Base-by-base conservation (phyloP, 116 monocot genomes). In the Posidonia oceanica region DNA sequence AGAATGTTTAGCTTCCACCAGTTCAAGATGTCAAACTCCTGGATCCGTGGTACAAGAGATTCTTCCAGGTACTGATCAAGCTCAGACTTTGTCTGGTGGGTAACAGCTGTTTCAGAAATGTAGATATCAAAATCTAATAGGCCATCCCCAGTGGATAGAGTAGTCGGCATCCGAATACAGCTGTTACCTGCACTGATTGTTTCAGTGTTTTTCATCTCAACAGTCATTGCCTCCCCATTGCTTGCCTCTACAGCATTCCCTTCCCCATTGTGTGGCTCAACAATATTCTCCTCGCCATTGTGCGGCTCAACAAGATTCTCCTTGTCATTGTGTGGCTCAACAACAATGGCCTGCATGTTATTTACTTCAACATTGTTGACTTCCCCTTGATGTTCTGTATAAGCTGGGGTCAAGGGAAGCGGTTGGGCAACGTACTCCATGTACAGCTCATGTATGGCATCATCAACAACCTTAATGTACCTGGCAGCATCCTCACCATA, bases 1-100 rank as follows among this genome's bases (percentile, higher is more conserved):
- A 89, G 60, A 38, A 72, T 69, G 61, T 89, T 89, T 37, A 81
- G 73, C 71, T 80, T 89, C 89, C 89, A 89, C 79, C 83, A 89
- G 65, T 76, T 71, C 63, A 89, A 58, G 18, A 89, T 82, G 40
- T 89, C 85, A 40, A 89, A 86, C 29, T 76, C 83, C 54, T 83
- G 80, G 12, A 81, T 89, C 10, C 89, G 73, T 1, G 86, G 83
- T n/a, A 81, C 41, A 12, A 83, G 81, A 22, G 83, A 74, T 63
- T 89, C 89, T 69, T 89, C 89, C 3, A 89, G 70, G 72, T 89
- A 89, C 64, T 83, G 85, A 29, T 89, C 89, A 36, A 89, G 59
- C 69, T 89, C 86, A 14, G 89, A 81, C 68, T 89, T 89, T 39
- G 80, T 81, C n/a, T 81, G 78, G 37, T 83, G 59, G 10, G 71